These are phyloP conservation scores for Verticillium albo-atrum DNA, from an alignment of 2,329 filamentous ascomycete species.

Conservation along the genomic window DNA sequence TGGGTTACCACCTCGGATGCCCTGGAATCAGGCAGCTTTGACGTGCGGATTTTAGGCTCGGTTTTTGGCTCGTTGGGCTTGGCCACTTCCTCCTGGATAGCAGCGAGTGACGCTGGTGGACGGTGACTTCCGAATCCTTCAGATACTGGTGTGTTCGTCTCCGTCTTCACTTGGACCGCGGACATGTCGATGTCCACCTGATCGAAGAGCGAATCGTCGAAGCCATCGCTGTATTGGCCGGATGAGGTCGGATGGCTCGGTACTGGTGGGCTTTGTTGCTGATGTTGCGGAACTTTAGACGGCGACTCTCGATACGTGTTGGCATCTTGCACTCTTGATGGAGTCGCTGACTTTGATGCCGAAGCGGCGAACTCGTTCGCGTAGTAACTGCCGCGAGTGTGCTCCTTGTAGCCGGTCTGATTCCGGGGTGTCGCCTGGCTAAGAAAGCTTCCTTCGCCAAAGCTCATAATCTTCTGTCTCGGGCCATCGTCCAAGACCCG, in stretches of 20 bases:
- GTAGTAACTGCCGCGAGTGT: conserved; percentile 81
- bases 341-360: not conserved
- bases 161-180: not conserved
- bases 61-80: not conserved
- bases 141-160: not conserved
- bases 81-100: not conserved
- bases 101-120: not conserved
- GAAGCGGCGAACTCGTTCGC: conserved; percentile 48
- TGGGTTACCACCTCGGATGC: not conserved
- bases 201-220: not conserved
- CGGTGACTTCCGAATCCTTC: not conserved
- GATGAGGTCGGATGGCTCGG: not conserved
- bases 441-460: conserved; percentile 59
- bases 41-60: not conserved
- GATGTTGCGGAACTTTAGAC: not conserved
- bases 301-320: not conserved
- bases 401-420: conserved; percentile 68
- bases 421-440: conserved; percentile 59
- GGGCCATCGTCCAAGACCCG: conserved; percentile 80
- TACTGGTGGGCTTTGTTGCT: not conserved
- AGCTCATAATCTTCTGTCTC: conserved; percentile 70
- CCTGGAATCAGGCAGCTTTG: not conserved
- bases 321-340: not conserved
- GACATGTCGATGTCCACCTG: not conserved
- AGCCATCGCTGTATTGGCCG: not conserved